phyloP scores from a whole-genome alignment of 225 moss, liverwort and hornwort genomes.

The Takakia lepidozioides region DNA sequence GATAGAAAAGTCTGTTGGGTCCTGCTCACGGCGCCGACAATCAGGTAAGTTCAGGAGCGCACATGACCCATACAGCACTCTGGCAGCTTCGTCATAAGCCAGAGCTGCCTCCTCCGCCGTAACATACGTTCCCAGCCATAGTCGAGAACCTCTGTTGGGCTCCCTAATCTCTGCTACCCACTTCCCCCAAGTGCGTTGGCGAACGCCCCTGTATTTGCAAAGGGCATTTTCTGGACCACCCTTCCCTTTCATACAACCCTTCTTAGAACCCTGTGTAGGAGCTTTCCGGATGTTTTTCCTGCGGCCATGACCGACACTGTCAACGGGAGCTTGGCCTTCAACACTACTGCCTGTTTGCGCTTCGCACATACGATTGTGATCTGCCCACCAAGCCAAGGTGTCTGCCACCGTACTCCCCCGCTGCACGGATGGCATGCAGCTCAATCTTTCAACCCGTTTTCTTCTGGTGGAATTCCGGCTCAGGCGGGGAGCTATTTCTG shows the following conservation, averaged over 20 bases:
- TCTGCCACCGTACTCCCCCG: too few species aligned
- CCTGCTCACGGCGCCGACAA: too few species aligned
- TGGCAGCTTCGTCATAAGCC: conserved; percentile 64
- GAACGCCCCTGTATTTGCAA: conserved; percentile 51
- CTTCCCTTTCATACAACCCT: too few species aligned
- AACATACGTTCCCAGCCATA: conserved; percentile 68
- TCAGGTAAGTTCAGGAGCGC: conserved; percentile 59
- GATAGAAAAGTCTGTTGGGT: too few species aligned
- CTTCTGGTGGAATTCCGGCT: too few species aligned
- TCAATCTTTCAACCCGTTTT: too few species aligned
- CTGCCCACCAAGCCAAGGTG: too few species aligned
- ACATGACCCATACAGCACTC: conserved; percentile 45
- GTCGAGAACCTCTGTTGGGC: conserved; percentile 54
- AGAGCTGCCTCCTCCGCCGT: conserved; percentile 69
- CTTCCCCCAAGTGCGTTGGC: conserved; percentile 65
- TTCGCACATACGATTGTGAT: too few species aligned
- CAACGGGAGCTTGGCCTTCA: too few species aligned
- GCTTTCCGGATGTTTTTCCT: conserved; percentile 47
- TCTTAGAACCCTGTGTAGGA: conserved; percentile 62
- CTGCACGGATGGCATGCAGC: too few species aligned
- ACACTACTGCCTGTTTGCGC: too few species aligned
- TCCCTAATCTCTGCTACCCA: conserved; percentile 70
- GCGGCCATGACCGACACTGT: conserved; percentile 15
- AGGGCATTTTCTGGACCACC: conserved; percentile 66
- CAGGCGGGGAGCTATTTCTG: too few species aligned